Base-by-base conservation (phyloP, 2,329 filamentous ascomycete species). In the Neofusicoccum sp. region DNA sequence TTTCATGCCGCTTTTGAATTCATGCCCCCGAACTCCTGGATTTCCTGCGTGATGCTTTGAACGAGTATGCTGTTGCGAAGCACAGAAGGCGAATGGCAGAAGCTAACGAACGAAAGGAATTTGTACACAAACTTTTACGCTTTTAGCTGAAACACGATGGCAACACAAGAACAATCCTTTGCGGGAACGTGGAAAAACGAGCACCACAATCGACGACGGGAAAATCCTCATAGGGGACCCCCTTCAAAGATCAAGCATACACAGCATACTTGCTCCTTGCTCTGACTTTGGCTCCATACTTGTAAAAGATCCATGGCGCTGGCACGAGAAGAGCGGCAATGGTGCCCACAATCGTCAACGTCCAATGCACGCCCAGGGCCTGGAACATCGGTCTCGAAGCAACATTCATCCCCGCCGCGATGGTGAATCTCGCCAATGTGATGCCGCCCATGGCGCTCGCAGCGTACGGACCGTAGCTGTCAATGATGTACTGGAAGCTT, bases 401-500 rank as follows among this genome's bases (percentile, higher is more conserved):
- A 65, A 80, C 71, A 3, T 76, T 73, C 74, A 81, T 77, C 0
- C 74, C 74, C 0, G 77, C 78, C 2, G 77, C 76, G 9, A 78
- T 48, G n/a, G 69, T 36, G 47, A 74, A 75, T 22, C 74, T 61
- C 60, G 68, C 69, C 56, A 73, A 66, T 1, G 74, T 74, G 45
- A 74, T 69, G 56, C 68, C 69, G 0, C 77, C 75, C n/a, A 81
- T 65, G 1, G 76, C 80, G 31, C 73, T 76, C 3, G 79, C 79
- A 6, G 80, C 77, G 50, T 78, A 78, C 11, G 67, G 68, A 5
- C 73, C 74, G 65, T 81, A 82, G 14, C 71, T 74, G 66, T 81
- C 77, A 41, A 75, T 71, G 37, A 76, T 68, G 58, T 74, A 76
- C 63, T 70, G 66, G 64, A 75, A 75, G 33, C 68, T 67, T 3